Percentiles rank a stretch among this genome's conserved stretches.
Conservation (phyloP, 2,329 filamentous ascomycete genomes). For the Stylonectria norvegica region DNA sequence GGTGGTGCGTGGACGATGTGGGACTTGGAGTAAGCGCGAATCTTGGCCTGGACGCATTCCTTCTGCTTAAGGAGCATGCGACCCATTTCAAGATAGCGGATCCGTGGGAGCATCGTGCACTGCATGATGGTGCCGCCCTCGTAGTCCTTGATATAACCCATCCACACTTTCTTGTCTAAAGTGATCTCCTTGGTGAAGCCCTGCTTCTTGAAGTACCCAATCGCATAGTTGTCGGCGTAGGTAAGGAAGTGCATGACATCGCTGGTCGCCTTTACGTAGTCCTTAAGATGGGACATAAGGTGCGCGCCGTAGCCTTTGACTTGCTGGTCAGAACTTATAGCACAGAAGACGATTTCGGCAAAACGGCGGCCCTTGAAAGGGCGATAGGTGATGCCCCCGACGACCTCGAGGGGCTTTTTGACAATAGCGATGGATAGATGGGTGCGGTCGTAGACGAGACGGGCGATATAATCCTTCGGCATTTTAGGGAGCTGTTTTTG, state of each 20-base stretch:
- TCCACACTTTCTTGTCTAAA: conserved; percentile 85
- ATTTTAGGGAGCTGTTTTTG: conserved; percentile 98
- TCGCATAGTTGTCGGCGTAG: conserved; percentile 98
- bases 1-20: conserved; percentile 86
- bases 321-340: conserved; percentile 95
- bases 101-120: conserved; percentile 92
- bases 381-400: conserved; percentile 93
- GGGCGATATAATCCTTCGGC: conserved; percentile 98
- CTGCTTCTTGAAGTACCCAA: conserved; percentile 98
- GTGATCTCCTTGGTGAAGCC: conserved; percentile 99
- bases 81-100: conserved; percentile 88
- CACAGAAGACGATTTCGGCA: conserved; percentile 98
- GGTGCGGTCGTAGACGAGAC: conserved; percentile 93
- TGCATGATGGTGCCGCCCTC: conserved; percentile 99
- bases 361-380: conserved; percentile 90
- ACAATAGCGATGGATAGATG: conserved; percentile 96
- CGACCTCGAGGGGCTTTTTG: conserved; percentile 93
- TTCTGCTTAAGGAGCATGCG: conserved; percentile 98
- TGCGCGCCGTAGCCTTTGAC: conserved; percentile 98
- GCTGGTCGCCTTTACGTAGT: conserved; percentile 96
- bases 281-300: conserved; percentile 95
- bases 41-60: conserved; percentile 91
- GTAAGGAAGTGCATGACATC: conserved; percentile 98
- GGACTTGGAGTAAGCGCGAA: conserved; percentile 82
- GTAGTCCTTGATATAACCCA: conserved; percentile 99